Evolutionary conservation across 257 asterid genomes (phyloP), one percentile per base, ranked within the genome.

Genomic region (Ilex aquifolium): DNA sequence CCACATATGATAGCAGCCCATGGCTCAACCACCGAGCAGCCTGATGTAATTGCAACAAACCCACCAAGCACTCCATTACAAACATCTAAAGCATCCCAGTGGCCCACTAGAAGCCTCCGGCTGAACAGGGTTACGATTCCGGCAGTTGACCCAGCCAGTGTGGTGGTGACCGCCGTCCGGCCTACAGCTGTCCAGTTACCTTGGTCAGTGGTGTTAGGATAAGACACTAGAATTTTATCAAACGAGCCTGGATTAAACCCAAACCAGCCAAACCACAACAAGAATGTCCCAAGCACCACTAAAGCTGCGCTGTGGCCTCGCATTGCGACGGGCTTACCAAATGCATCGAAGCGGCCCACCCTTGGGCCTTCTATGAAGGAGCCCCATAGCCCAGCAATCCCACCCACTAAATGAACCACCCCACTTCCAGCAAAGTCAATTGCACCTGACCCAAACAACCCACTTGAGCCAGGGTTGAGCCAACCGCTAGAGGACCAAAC

Each of bases 51-150:
- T 0, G 92, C 88, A 2, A 80, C 87, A 58, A 85, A 85, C 14
- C 92, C 92, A 7, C 83, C 92, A 2, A 85, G 68, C n/a, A 85
- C 72, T 0, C 92, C 92, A 29, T 85, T 85, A 57, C 92, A 82
- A 4, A 85, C 92, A 7, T 77, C 86, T 0, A 80, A 78, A 4
- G 71, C 82, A 30, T 85, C 84, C 88, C 92, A 79, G 8, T 85
- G 92, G 46, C 92, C 92, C 4, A 69, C 73, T 12, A 82, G 32
- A 27, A 79, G 14, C 48, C 92, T 61, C 13, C 78, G 70, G 7
- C 86, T 80, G 9, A 85, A 85, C 0, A 84, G 56, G 4, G 88
- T 84, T 30, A 65, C 84, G 1, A 84, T 65, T 15, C 86, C 84
- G 0, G 88, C 74, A 0, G 83, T 79, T 1, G 83, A 82, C 5